These are phyloP conservation scores for Phytophthora colocasiae DNA, from an alignment of 352 stramenopile species.

Conservation along the genomic window DNA sequence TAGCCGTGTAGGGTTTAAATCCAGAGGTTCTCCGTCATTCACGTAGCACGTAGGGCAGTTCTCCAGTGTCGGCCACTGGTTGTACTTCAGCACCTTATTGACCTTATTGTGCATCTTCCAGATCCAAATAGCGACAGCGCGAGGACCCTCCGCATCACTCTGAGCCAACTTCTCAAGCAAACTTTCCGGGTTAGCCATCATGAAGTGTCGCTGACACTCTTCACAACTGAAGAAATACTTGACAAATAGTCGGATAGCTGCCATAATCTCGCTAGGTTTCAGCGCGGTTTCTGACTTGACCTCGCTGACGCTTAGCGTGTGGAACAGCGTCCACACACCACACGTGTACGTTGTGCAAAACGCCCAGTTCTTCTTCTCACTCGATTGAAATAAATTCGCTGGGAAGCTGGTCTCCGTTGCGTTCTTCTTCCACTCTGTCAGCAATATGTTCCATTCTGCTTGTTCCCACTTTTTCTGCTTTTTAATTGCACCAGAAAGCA, in stretches of 20 bases:
- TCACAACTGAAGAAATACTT: constrained; percentile 86
- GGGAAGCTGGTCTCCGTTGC: constrained; percentile 61
- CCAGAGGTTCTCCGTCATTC: constrained; percentile 48
- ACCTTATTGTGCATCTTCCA: constrained; percentile 89
- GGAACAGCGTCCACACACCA: constrained; percentile 82
- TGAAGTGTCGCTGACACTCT: constrained; percentile 76
- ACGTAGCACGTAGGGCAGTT: constrained; percentile 64
- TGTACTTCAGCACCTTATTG: constrained; percentile 81
- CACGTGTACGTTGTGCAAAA: constrained; percentile 83
- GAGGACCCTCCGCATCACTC: constrained; percentile 46
- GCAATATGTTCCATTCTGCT: constrained; percentile 53
- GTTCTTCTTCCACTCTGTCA: constrained; percentile 69
- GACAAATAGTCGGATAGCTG: constrained; percentile 72
- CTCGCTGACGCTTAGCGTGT: constrained; percentile 63
- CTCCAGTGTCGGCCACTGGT: constrained; percentile 58
- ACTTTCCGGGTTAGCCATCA: constrained; percentile 66
- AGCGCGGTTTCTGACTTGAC: constrained; percentile 38
- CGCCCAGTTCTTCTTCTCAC: constrained; percentile 59
- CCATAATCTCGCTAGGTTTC: constrained; percentile 64
- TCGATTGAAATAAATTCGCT: constrained; percentile 56
- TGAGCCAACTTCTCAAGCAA: constrained; percentile 55
- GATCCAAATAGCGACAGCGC: constrained; percentile 72
- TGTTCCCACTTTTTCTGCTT: constrained; percentile 53
- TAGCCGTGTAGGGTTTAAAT: constrained; percentile 55
- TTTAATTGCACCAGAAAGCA: constrained; percentile 45